A percentile compares a stretch with the other conserved stretches of the same genome.
These are phyloP conservation scores for Phragmites australis DNA, from an alignment of 176 grass and related monocot genomes.

Conservation along the genomic window DNA sequence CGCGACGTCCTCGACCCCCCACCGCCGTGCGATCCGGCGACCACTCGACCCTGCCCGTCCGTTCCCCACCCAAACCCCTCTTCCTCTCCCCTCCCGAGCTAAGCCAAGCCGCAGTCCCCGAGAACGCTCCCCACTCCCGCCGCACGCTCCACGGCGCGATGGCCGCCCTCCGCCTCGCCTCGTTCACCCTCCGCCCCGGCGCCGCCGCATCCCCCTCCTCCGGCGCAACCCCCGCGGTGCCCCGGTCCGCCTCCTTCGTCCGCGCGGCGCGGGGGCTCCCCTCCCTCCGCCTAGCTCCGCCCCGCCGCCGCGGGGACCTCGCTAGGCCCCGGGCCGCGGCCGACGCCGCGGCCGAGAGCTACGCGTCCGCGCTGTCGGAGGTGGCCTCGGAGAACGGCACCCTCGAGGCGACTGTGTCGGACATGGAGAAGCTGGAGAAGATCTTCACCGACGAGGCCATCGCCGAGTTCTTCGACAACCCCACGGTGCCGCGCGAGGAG, in stretches of 20 bases:
- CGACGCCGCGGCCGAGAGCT: conserved; percentile 48
- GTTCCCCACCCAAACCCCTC: conserved; percentile 35
- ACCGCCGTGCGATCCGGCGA: conserved; percentile 27
- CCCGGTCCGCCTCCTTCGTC: conserved; percentile 35
- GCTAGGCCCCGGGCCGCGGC: conserved; percentile 25
- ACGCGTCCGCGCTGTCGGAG: conserved; percentile 71
- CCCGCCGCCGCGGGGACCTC: conserved; percentile 49
- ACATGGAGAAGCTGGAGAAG: conserved; percentile 74
- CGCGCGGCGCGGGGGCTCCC: conserved; percentile 34
- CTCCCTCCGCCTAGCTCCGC: conserved; percentile 45
- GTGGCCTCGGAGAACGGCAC: conserved; percentile 50
- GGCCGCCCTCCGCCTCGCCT: conserved; percentile 54
- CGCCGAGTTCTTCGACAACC: conserved; percentile 82
- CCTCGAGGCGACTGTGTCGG: conserved; percentile 58
- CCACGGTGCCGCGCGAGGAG: conserved; percentile 59
- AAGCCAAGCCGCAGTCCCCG: not conserved
- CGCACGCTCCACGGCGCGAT: conserved; percentile 36
- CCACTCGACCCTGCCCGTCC: not conserved
- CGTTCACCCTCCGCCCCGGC: conserved; percentile 44
- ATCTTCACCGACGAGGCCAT: conserved; percentile 66
- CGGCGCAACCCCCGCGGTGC: not conserved
- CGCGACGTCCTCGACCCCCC: not conserved
- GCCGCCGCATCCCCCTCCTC: conserved; percentile 30
- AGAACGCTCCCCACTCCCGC: conserved; percentile 29
- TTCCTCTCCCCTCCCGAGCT: conserved; percentile 5